Conservation (phyloP, 305 asterid species). For the Fraxinus nigra region DNA sequence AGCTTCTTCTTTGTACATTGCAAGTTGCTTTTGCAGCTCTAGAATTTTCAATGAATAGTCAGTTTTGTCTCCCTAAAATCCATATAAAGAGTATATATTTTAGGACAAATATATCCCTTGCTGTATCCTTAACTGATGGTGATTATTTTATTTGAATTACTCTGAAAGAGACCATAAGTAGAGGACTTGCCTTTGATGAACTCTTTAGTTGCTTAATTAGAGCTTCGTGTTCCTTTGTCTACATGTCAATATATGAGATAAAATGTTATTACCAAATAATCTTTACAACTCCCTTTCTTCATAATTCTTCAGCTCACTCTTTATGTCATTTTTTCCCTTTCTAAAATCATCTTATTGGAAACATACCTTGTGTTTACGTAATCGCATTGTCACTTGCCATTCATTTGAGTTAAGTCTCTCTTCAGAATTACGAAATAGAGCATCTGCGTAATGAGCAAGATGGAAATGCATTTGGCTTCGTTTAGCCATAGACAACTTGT, state of each 20-base stretch:
- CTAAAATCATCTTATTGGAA: constrained; percentile 7
- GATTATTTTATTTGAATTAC: constrained; percentile 7
- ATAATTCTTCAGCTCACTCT: constrained; percentile 16
- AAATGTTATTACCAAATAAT: constrained; percentile 17
- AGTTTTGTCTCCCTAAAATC: constrained; percentile 69
- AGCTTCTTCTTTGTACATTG: constrained; percentile 87
- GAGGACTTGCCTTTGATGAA: constrained; percentile 62
- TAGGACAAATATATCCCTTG: constrained; percentile 23
- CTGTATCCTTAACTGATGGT: constrained; percentile 11
- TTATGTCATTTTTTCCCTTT: constrained; percentile 5
- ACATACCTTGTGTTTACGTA: constrained; percentile 81
- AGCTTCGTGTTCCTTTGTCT: constrained; percentile 90
- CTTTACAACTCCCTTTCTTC: constrained; percentile 8
- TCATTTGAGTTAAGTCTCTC: constrained; percentile 91
- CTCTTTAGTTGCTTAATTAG: constrained; percentile 66
- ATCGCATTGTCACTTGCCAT: constrained; percentile 91
- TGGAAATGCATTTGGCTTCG: constrained; percentile 95
- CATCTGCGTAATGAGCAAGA: constrained; percentile 99
- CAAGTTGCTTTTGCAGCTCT: constrained; percentile 84
- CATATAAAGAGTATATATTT: constrained; percentile 31
- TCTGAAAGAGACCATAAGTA: constrained; percentile 11
- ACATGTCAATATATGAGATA: constrained; percentile 30
- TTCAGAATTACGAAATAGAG: constrained; percentile 88
- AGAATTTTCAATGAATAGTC: constrained; percentile 76
- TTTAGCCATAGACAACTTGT: constrained; percentile 57